Evolutionary conservation across 2,329 filamentous ascomycete species (phyloP).

Genomic region (Aspergillus sp.): DNA sequence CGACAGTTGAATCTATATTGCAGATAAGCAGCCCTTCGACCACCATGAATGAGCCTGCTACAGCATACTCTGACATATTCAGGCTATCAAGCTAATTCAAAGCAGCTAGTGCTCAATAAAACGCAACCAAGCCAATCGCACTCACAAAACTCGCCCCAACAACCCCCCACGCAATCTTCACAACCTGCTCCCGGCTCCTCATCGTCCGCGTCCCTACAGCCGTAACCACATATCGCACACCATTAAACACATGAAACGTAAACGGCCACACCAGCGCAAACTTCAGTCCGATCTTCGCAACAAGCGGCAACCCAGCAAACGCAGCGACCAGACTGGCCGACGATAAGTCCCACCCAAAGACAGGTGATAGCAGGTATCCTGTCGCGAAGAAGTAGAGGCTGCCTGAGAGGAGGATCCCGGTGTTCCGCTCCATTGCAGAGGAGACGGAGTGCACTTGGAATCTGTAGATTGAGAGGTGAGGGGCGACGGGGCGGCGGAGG

Average conservation of each 20-base stretch:
- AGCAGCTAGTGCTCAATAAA: too few relatives aligned
- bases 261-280: slow-evolving; percentile 62
- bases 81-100: too few relatives aligned
- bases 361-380: slow-evolving; percentile 74
- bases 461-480: slow-evolving; percentile 81
- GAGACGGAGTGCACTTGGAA: slow-evolving; percentile 77
- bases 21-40: too few relatives aligned
- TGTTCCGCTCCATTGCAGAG: slow-evolving; percentile 76
- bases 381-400: slow-evolving; percentile 75
- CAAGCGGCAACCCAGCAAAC: slow-evolving; percentile 62
- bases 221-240: slow-evolving; percentile 62
- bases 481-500: slow-evolving; percentile 74
- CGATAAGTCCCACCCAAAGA: slow-evolving; percentile 67
- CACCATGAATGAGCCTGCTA: too few relatives aligned
- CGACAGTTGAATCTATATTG: too few relatives aligned
- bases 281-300: slow-evolving; percentile 61
- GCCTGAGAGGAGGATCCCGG: slow-evolving; percentile 70
- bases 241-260: slow-evolving; percentile 67
- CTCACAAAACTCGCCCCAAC: neutral
- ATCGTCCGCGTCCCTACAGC: neutral
- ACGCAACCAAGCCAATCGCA: neutral
- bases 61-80: too few relatives aligned
- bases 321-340: slow-evolving; percentile 61
- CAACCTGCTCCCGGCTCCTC: neutral
- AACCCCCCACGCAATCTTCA: neutral